Conservation (phyloP, 2,329 filamentous ascomycete genomes). For the Aspergillus costaricaensis region DNA sequence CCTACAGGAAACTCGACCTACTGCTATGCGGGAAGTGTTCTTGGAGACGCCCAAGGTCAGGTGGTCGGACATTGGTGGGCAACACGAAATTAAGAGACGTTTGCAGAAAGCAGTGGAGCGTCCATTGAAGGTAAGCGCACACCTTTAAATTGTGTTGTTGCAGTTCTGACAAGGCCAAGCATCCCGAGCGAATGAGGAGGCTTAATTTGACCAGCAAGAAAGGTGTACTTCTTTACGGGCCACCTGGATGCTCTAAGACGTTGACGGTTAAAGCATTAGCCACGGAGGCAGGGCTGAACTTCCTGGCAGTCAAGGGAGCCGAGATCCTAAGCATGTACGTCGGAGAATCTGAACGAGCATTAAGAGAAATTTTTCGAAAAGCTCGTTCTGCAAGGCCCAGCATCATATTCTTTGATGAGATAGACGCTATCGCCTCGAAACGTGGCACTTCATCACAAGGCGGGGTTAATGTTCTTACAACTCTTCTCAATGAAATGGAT, state of each 20-base stretch:
- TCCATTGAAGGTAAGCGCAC: slow-evolving; percentile 53
- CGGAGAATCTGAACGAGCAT: slow-evolving; percentile 84
- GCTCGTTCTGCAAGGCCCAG: slow-evolving; percentile 83
- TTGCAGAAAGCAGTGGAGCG: slow-evolving; percentile 61
- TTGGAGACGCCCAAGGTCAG: slow-evolving; percentile 81
- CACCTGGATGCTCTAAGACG: slow-evolving; percentile 93
- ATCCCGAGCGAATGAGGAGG: slow-evolving; percentile 53
- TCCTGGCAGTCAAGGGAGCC: slow-evolving; percentile 90
- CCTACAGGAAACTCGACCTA: slow-evolving; percentile 70
- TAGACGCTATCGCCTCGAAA: slow-evolving; percentile 76
- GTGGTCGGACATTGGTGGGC: slow-evolving; percentile 88
- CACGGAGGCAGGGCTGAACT: slow-evolving; percentile 87
- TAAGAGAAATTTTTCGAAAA: slow-evolving; percentile 82
- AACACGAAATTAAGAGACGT: slow-evolving; percentile 72
- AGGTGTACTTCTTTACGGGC: slow-evolving; percentile 85
- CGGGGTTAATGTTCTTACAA: slow-evolving; percentile 80
- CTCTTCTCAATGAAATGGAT: slow-evolving; percentile 92
- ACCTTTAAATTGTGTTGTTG: neutral
- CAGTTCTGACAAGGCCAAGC: slow-evolving; percentile 31
- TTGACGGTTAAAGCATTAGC: slow-evolving; percentile 88
- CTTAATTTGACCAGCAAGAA: slow-evolving; percentile 66
- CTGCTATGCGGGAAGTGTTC: slow-evolving; percentile 85
- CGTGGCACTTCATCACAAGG: slow-evolving; percentile 54
- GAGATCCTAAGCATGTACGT: slow-evolving; percentile 97
- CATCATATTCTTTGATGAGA: slow-evolving; percentile 97